These are phyloP conservation scores for Fusarium sororula DNA, from an alignment of 2,329 filamentous ascomycete species.

Conservation along the genomic window DNA sequence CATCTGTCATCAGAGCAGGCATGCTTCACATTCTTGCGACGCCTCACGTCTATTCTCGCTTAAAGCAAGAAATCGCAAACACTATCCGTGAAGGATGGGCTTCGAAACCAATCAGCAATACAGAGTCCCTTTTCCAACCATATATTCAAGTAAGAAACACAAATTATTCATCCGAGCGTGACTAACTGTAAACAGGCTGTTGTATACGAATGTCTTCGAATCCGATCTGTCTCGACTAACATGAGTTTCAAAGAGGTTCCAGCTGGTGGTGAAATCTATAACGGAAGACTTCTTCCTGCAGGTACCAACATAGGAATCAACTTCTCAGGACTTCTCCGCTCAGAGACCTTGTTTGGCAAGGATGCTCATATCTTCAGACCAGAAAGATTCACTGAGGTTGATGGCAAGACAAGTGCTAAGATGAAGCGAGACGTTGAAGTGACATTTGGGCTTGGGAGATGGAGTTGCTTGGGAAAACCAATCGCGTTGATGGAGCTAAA, in stretches of 20 bases:
- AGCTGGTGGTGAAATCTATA: background rate
- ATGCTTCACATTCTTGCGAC: background rate
- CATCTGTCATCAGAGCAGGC: background rate
- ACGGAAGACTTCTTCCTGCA: background rate
- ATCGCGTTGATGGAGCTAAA: background rate
- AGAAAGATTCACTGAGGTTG: background rate
- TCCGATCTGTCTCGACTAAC: background rate
- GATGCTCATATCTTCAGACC: background rate
- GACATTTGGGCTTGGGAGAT: background rate
- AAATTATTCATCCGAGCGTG: fast-evolving
- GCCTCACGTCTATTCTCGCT: background rate
- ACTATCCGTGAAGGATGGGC: background rate
- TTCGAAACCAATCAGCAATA: background rate
- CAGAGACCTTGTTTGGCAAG: background rate
- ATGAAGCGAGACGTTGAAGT: background rate
- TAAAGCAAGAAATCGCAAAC: background rate
- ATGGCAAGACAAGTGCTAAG: background rate
- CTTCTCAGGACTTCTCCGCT: background rate
- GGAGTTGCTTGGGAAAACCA: background rate
- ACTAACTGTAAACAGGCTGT: background rate
- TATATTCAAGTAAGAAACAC: background rate
- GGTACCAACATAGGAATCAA: background rate
- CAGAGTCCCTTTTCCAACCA: background rate
- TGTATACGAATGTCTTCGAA: background rate
- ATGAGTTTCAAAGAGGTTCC: background rate